Percentiles rank a stretch among this genome's conserved stretches.
phyloP scores from a whole-genome alignment of 1,139 yeast genomes.

The Lodderomyces margitis region DNA sequence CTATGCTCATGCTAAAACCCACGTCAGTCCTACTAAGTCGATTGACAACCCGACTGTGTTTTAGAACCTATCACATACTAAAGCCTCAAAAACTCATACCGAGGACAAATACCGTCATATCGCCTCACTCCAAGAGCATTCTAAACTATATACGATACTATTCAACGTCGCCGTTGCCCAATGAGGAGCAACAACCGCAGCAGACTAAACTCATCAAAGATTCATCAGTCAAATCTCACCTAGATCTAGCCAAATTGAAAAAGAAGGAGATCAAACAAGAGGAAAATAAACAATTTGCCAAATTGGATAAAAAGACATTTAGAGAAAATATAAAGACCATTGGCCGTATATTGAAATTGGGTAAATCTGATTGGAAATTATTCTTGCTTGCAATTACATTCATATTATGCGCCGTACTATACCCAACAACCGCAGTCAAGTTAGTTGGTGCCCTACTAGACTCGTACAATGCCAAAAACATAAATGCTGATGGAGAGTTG shows the following conservation, averaged over 20 bases:
- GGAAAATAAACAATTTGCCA: conserved; percentile 29
- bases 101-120: not conserved
- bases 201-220: not conserved
- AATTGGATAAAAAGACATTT: conserved; percentile 27
- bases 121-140: not conserved
- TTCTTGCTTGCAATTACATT: conserved; percentile 42
- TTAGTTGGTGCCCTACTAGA: conserved; percentile 49
- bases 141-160: not conserved
- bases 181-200: not conserved
- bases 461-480: conserved; percentile 37
- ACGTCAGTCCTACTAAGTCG: conserved; percentile 1
- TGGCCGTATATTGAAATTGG: conserved; percentile 36
- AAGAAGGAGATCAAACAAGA: conserved; percentile 32
- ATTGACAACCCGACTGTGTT: not conserved
- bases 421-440: conserved; percentile 47
- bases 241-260: conserved; percentile 28
- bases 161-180: not conserved
- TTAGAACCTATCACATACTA: not conserved
- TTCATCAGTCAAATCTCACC: conserved; percentile 27
- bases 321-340: conserved; percentile 37
- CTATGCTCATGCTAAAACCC: conserved; percentile 1
- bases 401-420: conserved; percentile 45
- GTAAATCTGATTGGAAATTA: conserved; percentile 40
- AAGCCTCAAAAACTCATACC: not conserved
- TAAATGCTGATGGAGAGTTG: conserved; percentile 41